Base-by-base conservation (phyloP, 2,329 filamentous ascomycete species). In the Conoideocrella luteorostrata region DNA sequence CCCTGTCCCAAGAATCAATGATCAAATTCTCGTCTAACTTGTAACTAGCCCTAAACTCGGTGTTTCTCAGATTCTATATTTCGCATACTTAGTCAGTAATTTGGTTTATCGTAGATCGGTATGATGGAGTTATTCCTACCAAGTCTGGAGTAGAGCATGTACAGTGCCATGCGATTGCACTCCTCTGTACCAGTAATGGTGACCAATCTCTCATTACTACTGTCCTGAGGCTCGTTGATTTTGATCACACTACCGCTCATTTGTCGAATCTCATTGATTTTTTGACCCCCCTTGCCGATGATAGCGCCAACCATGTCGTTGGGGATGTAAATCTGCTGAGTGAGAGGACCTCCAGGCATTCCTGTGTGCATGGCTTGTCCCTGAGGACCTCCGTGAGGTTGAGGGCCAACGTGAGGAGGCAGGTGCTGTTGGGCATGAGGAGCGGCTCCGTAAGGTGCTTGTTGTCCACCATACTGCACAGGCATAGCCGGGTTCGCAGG, bases 301-400 rank as follows among this genome's bases (percentile, higher is more conserved):
- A 98, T 98, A 44, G 93, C 93, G 50, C 93, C 93, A 43, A 98
- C 93, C 93, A 98, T 97, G 60, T 98, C 93, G 62, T 98, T 98
- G 46, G 93, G 93, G 56, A 98, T 98, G 70, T 86, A 98, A 54
- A 98, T 98, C 67, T 98, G 93, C 67, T 98, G 93, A 3, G 93
- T 98, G 59, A 97, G 74, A 40, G 90, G 88, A 20, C 67, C 65
- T 11, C 66, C 69, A 5, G 64, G 60, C 75, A 67, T 81, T 35
- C 64, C 80, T 15, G 79, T 80, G 50, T 83, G 80, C 70, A 89
- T 84, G 7, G 88, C 85, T 58, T 87, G 85, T 49, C 81, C 79
- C 40, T 86, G 82, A 43, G 84, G 82, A 43, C 80, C 85, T 49
- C 80, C 82, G 55, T 67, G 62, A 37, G 78, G 72, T 51, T 71